A percentile compares a stretch with the other conserved stretches of the same genome.
Conservation (phyloP, 805 yeast genomes). For the Yamadazyma laniorum region DNA sequence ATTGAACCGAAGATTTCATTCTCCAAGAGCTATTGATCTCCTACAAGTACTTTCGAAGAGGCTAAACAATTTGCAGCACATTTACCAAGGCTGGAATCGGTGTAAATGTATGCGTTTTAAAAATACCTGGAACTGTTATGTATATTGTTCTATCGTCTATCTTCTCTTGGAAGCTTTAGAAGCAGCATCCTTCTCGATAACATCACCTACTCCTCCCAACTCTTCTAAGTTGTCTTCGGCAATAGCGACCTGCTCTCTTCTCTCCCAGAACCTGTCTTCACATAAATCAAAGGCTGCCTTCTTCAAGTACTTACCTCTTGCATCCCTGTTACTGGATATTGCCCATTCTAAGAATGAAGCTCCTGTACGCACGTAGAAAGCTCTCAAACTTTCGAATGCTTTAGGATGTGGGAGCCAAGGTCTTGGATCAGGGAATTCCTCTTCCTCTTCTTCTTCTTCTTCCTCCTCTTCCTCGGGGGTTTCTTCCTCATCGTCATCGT, state of each 20-base stretch:
- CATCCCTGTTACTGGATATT: constrained; percentile 77
- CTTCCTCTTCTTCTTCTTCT: constrained; percentile 60
- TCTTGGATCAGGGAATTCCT: constrained; percentile 81
- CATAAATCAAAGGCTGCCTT: constrained; percentile 85
- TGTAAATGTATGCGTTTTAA: too few species aligned
- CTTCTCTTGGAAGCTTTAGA: constrained; percentile 53
- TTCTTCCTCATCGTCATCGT: constrained; percentile 45
- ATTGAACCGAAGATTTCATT: too few species aligned
- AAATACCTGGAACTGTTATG: too few species aligned
- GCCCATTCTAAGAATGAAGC: constrained; percentile 91
- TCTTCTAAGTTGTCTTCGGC: constrained; percentile 90
- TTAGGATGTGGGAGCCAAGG: constrained; percentile 99
- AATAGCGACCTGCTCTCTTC: constrained; percentile 86
- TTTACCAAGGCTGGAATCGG: too few species aligned
- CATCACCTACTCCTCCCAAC: constrained; percentile 85
- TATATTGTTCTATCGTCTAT: constrained; percentile 30
- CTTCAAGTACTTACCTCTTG: constrained; percentile 87
- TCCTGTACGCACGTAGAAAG: constrained; percentile 83
- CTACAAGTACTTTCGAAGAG: too few species aligned
- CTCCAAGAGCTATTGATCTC: too few species aligned
- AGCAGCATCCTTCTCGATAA: constrained; percentile 68
- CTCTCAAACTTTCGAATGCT: constrained; percentile 81
- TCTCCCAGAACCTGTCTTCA: constrained; percentile 98
- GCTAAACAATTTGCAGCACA: too few species aligned
- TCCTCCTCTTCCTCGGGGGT: constrained; percentile 69